Conservation (phyloP, 371 early-diverging fungal genomes). For the Apophysomyces variabilis region DNA sequence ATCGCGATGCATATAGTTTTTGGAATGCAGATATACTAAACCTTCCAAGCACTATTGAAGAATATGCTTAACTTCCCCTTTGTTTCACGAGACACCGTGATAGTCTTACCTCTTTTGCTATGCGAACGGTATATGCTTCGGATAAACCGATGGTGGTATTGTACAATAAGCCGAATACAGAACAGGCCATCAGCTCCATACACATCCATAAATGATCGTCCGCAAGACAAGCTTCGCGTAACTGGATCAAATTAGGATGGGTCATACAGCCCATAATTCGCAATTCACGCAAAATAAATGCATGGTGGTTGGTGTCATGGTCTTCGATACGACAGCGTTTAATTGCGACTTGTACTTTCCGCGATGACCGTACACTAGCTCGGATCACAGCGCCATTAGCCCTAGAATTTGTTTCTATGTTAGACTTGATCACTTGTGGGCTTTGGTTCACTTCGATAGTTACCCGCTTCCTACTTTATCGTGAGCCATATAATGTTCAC, state of each 20-base stretch:
- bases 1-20: constrained; percentile 58
- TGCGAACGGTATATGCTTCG: constrained; percentile 45
- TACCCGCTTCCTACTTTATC: constrained; percentile 57
- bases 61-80: neutral
- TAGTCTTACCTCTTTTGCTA: constrained; percentile 41
- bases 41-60: constrained; percentile 44
- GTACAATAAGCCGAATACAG: constrained; percentile 48
- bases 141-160: constrained; percentile 47
- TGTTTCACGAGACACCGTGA: too few relatives aligned
- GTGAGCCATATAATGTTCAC: constrained; percentile 39
- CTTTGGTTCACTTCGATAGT: neutral
- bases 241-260: constrained; percentile 44
- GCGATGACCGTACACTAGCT: constrained; percentile 26
- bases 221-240: constrained; percentile 47
- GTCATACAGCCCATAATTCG: constrained; percentile 53
- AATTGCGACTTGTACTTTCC: constrained; percentile 47
- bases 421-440: neutral
- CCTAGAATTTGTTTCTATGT: constrained; percentile 11
- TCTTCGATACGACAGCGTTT: constrained; percentile 58
- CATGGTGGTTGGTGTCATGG: constrained; percentile 48
- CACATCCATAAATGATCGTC: constrained; percentile 56
- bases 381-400: constrained; percentile 41
- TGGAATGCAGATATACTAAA: constrained; percentile 50
- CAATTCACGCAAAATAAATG: constrained; percentile 50
- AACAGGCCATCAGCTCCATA: constrained; percentile 58